These are phyloP conservation scores for Leccinum disarticulatum DNA, from an alignment of 768 basidiomycete genomes.

Conservation along the genomic window DNA sequence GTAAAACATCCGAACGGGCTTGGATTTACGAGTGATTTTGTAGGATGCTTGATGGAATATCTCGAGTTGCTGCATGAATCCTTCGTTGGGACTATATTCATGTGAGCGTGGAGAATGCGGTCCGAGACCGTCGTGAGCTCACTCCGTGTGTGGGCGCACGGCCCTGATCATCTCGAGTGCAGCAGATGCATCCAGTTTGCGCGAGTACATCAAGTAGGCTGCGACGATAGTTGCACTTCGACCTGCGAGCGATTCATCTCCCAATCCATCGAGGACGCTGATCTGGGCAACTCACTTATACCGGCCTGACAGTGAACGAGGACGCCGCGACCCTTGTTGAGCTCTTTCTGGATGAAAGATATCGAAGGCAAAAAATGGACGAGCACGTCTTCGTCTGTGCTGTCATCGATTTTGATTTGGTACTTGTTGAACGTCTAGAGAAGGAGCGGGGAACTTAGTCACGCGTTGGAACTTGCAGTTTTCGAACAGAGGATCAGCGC, in stretches of 20 bases:
- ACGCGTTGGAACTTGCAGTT: background rate
- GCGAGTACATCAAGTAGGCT: slow-evolving; percentile 84
- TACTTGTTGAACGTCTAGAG: slow-evolving; percentile 73
- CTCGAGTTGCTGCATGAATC: slow-evolving; percentile 78
- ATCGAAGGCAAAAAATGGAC: slow-evolving; percentile 77
- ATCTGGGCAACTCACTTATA: slow-evolving; percentile 57
- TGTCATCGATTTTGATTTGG: slow-evolving; percentile 79
- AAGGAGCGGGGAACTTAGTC: background rate
- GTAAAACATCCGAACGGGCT: slow-evolving; percentile 78
- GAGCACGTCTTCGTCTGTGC: slow-evolving; percentile 73
- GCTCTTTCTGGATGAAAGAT: slow-evolving; percentile 77
- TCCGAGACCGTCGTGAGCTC: slow-evolving; percentile 27
- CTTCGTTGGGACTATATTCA: slow-evolving; percentile 72
- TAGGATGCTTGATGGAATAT: slow-evolving; percentile 74
- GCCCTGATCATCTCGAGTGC: slow-evolving; percentile 70
- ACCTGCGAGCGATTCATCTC: slow-evolving; percentile 42
- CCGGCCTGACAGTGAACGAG: slow-evolving; percentile 92
- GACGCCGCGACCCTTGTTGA: slow-evolving; percentile 73
- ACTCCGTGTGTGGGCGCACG: slow-evolving; percentile 73
- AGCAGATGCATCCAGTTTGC: slow-evolving; percentile 51
- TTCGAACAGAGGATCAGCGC: background rate
- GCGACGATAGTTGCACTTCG: slow-evolving; percentile 84
- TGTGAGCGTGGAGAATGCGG: background rate
- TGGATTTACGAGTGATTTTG: slow-evolving; percentile 64
- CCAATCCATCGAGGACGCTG: background rate